Evolutionary conservation across 2,329 filamentous ascomycete genomes (phyloP), one percentile per base, ranked within the genome.

Genomic region (Daldinia eschscholtzii): DNA sequence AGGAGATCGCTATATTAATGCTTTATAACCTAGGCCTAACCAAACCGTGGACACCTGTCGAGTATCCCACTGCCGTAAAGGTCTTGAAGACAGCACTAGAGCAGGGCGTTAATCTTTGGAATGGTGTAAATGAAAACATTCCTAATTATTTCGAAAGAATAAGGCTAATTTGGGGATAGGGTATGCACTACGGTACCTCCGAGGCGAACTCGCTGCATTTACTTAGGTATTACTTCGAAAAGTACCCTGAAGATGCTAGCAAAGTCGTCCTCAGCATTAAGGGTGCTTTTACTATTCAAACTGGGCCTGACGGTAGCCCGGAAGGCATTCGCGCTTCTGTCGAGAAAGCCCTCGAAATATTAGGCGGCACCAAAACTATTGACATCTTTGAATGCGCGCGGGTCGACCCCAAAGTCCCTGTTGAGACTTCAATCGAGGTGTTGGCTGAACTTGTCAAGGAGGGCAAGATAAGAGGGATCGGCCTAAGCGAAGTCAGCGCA

Each of bases 241-340:
- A 82, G 46, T 83, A 88, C 74, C 87, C 87, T 0, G 83, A 87
- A 65, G 84, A 88, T 67, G 85, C 86, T 2, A 78, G 81, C 23
- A 86, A 88, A 73, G 83, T 89, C 1, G 81, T 88, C 6, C 77
- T 89, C 12, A 84, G 81, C 70, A 82, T 89, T 72, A 89, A 89
- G 75, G 86, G 86, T 7, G 85, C 82, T 0, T 56, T 82, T 26
- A 75, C 80, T 41, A 23, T 41, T 15, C 59, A 57, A 26, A 72
- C 53, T 6, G 33, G 46, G 3, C 80, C 83, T 0, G 82, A 86
- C 68, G 80, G 83, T 18, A 84, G 81, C 5, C 83, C 84, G 6
- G 81, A 83, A 50, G 81, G 81, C 30, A 81, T 88, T 18, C 83
- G 84, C 20, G 80, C 79, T 3, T 84, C 82, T n/a, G 81, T 89